These are phyloP conservation scores for Neofusicoccum laricinum DNA, from an alignment of 2,329 filamentous ascomycete species.

Conservation along the genomic window DNA sequence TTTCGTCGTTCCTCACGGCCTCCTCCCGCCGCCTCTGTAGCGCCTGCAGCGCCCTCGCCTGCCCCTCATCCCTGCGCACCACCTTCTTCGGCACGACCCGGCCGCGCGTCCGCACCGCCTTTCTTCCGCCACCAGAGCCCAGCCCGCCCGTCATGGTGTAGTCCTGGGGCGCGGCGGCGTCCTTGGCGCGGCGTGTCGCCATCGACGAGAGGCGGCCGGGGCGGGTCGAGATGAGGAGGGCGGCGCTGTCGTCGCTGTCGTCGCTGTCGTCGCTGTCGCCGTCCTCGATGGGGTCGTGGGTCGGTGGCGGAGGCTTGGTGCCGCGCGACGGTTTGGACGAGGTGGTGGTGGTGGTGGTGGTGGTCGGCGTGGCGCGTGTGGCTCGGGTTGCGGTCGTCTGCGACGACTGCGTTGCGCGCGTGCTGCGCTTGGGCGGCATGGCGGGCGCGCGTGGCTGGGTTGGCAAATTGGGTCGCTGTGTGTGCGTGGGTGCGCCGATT, in stretches of 20 bases:
- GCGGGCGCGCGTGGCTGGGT: background rate
- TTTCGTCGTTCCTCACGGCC: conserved; percentile 19
- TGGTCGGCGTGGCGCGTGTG: conserved; percentile 10
- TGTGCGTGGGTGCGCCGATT: background rate
- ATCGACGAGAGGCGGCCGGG: conserved; percentile 24
- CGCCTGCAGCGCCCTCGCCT: conserved; percentile 29
- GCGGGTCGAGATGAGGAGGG: conserved; percentile 21
- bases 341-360: background rate
- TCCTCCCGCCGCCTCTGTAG: conserved; percentile 33
- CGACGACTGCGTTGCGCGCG: conserved; percentile 18
- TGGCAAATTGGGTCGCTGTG: background rate
- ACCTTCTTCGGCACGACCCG: conserved; percentile 22
- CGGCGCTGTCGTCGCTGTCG: conserved; percentile 39
- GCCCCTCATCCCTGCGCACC: conserved; percentile 22
- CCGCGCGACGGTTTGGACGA: background rate
- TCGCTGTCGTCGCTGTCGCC: conserved; percentile 27
- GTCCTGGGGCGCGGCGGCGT: too few species aligned
- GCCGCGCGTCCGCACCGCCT: background rate
- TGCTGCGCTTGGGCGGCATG: conserved; percentile 17
- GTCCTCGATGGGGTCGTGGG: background rate
- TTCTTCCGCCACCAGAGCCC: conserved; percentile 21
- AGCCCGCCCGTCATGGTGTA: conserved; percentile 37
- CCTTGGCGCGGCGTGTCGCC: conserved; percentile 20
- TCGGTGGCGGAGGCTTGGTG: too few species aligned
- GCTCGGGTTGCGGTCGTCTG: conserved; percentile 18